These are phyloP conservation scores for Clathrospora elynae DNA, from an alignment of 2,329 filamentous ascomycete species.

Conservation along the genomic window DNA sequence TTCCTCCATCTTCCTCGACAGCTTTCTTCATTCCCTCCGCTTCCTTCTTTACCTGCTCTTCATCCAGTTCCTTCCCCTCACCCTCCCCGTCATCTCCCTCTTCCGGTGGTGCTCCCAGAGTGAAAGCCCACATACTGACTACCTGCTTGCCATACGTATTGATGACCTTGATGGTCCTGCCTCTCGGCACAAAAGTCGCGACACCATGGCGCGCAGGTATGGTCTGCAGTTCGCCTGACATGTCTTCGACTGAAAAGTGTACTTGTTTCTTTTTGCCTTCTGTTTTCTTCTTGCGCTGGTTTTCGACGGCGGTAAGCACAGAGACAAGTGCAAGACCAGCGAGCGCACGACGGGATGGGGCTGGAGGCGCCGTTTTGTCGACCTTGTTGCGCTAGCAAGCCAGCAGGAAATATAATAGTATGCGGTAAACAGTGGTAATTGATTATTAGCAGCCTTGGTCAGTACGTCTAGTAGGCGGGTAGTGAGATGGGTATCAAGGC, in stretches of 20 bases:
- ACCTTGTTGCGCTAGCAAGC: slow-evolving; percentile 5
- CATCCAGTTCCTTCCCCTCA: slow-evolving; percentile 27
- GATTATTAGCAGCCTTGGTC: slow-evolving; percentile 6
- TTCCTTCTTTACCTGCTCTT: slow-evolving; percentile 35
- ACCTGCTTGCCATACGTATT: slow-evolving; percentile 58
- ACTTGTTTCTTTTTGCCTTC: slow-evolving; percentile 13
- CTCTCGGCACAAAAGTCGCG: slow-evolving; percentile 57
- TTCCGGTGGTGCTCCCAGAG: slow-evolving; percentile 52
- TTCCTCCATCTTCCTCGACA: slow-evolving; percentile 17
- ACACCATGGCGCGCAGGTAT: slow-evolving; percentile 57
- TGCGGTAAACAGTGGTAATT: slow-evolving; percentile 2
- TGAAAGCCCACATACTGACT: slow-evolving; percentile 58
- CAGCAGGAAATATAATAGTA: slow-evolving; percentile 9
- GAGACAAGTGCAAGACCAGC: slow-evolving; percentile 44
- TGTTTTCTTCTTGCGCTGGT: slow-evolving; percentile 36
- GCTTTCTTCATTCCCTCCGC: slow-evolving; percentile 30
- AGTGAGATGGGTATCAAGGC: slow-evolving; percentile 10
- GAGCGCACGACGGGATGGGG: slow-evolving; percentile 41
- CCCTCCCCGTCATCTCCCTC: slow-evolving; percentile 36
- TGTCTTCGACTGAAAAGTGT: slow-evolving; percentile 33
- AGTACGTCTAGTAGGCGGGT: slow-evolving; percentile 12
- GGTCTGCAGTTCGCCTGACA: slow-evolving; percentile 51
- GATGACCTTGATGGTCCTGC: slow-evolving; percentile 56
- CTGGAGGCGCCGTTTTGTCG: slow-evolving; percentile 39
- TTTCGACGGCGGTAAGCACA: slow-evolving; percentile 42